These are phyloP conservation scores for Ophiocordyceps camponoti-floridani DNA, from an alignment of 2,329 filamentous ascomycete genomes.

Conservation along the genomic window DNA sequence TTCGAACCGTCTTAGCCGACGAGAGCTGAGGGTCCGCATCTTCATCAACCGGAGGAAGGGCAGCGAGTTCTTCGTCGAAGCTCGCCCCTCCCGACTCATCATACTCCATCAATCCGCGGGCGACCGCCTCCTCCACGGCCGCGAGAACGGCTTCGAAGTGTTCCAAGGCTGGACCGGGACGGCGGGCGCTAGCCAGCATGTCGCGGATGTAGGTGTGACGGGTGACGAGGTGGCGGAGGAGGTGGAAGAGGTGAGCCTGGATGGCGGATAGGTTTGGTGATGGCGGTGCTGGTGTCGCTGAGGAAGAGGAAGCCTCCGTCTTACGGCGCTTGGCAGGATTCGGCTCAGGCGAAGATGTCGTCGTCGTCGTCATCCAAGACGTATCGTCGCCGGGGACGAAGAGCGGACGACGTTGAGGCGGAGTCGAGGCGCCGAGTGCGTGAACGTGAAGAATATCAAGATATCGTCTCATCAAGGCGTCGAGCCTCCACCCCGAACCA, in stretches of 20 bases:
- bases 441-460: conserved; percentile 77
- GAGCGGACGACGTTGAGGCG: conserved; percentile 51
- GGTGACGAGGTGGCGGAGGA: conserved; percentile 66
- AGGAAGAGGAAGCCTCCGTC: conserved; percentile 10
- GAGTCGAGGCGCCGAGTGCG: conserved; percentile 41
- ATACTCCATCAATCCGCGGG: conserved; percentile 53
- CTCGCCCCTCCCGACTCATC: conserved; percentile 31
- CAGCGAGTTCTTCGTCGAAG: conserved; percentile 20
- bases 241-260: conserved; percentile 85
- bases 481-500: conserved; percentile 71
- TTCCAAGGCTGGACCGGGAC: conserved; percentile 47
- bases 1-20: conserved; percentile 47
- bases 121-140: conserved; percentile 60
- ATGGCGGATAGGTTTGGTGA: conserved; percentile 56
- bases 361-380: no score
- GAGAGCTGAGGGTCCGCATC: conserved; percentile 19
- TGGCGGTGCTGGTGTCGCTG: conserved; percentile 7
- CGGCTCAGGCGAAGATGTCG: no score
- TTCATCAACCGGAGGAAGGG: conserved; percentile 3
- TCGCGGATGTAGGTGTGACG: conserved; percentile 73
- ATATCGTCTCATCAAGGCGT: conserved; percentile 75
- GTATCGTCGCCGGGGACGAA: conserved; percentile 46
- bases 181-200: conserved; percentile 49
- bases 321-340: conserved; percentile 26
- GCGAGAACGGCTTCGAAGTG: conserved; percentile 60